Evolutionary conservation across 306 rosid genomes (phyloP).

Genomic region (Quercus bicolor): DNA sequence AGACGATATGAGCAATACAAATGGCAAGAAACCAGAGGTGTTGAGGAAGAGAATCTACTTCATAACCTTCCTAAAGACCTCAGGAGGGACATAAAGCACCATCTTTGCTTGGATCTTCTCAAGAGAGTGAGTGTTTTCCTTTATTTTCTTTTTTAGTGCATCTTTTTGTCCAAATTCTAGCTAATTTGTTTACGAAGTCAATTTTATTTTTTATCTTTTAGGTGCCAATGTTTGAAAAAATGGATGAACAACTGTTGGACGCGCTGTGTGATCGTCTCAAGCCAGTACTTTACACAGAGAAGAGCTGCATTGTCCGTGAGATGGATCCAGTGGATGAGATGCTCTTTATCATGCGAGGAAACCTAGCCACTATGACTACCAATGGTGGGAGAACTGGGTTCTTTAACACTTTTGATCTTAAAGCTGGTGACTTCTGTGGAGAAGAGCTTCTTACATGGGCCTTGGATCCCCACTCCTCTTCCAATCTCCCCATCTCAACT

Average conservation of each 20-base stretch:
- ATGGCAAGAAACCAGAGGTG: constrained; percentile 96
- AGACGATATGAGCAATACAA: constrained; percentile 76
- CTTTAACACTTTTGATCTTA: constrained; percentile 48
- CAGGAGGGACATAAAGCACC: constrained; percentile 78
- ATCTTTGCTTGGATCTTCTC: constrained; percentile 71
- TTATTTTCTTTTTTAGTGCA: not conserved
- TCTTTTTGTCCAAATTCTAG: not conserved
- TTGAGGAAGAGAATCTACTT: constrained; percentile 65
- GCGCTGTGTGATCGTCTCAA: constrained; percentile 72
- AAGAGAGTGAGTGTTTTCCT: constrained; percentile 47
- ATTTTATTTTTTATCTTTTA: constrained; percentile 16
- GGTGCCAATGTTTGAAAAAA: constrained; percentile 70
- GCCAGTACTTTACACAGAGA: constrained; percentile 66
- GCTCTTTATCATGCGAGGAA: constrained; percentile 85
- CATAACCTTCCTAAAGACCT: constrained; percentile 84
- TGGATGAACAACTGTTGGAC: constrained; percentile 75
- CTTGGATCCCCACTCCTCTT: constrained; percentile 53
- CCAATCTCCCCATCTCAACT: constrained; percentile 69
- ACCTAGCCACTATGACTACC: constrained; percentile 48
- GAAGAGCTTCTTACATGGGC: constrained; percentile 98
- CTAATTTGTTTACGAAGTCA: not conserved
- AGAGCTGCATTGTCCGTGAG: constrained; percentile 61
- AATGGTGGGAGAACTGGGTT: constrained; percentile 76
- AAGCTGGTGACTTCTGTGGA: constrained; percentile 89
- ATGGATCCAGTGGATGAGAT: constrained; percentile 92